A percentile compares a stretch with the other conserved stretches of the same genome.
Evolutionary conservation across 2,329 filamentous ascomycete genomes (phyloP).

Genomic region (Alternaria solani): DNA sequence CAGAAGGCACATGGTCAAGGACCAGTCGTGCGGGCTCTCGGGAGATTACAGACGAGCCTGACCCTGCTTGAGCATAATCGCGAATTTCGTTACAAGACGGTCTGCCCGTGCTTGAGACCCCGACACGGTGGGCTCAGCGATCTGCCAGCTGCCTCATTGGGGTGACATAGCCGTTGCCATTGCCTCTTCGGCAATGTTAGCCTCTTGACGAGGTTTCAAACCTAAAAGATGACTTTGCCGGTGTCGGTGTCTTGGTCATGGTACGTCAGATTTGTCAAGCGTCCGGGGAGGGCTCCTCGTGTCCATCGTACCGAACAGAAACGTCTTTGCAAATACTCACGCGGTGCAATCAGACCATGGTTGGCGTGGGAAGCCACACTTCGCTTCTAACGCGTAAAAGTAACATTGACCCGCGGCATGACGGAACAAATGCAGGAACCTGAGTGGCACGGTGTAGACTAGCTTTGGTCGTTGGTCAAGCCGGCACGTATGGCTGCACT

Average conservation of each 20-base stretch:
- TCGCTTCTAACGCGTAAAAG: slow-evolving; percentile 18
- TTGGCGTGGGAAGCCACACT: slow-evolving; percentile 12
- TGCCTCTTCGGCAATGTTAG: slow-evolving; percentile 32
- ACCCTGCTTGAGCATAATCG: slow-evolving; percentile 42
- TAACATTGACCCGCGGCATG: slow-evolving; percentile 16
- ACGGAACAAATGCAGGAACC: slow-evolving; percentile 20
- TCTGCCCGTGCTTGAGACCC: slow-evolving; percentile 36
- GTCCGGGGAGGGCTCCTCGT: slow-evolving; percentile 12
- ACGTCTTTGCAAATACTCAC: slow-evolving; percentile 16
- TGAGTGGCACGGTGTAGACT: slow-evolving; percentile 17
- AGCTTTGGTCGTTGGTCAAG: slow-evolving; percentile 12
- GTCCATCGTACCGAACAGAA: slow-evolving; percentile 4
- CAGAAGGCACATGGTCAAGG: slow-evolving; percentile 40
- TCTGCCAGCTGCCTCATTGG: slow-evolving; percentile 41
- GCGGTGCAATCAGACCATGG: slow-evolving; percentile 21
- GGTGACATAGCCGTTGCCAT: slow-evolving; percentile 32
- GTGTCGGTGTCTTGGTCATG: slow-evolving; percentile 22
- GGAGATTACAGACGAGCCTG: slow-evolving; percentile 37
- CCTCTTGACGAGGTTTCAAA: slow-evolving; percentile 40
- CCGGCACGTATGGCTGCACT: slow-evolving; percentile 19
- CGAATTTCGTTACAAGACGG: slow-evolving; percentile 39
- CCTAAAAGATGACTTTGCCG: slow-evolving; percentile 15
- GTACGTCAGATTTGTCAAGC: slow-evolving; percentile 27
- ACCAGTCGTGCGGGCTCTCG: slow-evolving; percentile 42
- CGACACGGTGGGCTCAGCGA: slow-evolving; percentile 30